Evolutionary conservation across 495 filamentous ascomycete species (phyloP).

Genomic region (Annulohypoxylon bovei): DNA sequence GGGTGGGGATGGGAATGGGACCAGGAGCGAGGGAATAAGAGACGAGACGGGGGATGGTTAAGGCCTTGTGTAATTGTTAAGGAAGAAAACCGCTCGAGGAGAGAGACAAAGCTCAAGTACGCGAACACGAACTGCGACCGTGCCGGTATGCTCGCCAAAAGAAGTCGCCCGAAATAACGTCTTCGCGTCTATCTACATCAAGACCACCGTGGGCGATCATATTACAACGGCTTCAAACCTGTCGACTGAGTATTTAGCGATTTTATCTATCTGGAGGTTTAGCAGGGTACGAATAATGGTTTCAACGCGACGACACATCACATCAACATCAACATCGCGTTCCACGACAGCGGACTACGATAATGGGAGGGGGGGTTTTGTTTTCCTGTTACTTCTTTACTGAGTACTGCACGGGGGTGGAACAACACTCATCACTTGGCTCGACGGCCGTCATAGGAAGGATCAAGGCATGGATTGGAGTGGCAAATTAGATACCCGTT

Average conservation of each 20-base stretch:
- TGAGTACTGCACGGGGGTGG: neutral
- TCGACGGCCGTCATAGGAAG: neutral
- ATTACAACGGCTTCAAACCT: neutral
- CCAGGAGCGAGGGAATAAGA: conserved; percentile 14
- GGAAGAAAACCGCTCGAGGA: neutral
- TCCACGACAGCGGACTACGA: neutral
- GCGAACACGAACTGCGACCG: too few relatives aligned
- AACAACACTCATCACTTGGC: neutral
- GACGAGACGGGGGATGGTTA: neutral
- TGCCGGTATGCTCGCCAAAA: too few relatives aligned
- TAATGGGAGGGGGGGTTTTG: neutral
- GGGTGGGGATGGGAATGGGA: neutral
- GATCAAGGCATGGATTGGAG: conserved; percentile 18
- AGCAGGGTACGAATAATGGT: conserved; percentile 27
- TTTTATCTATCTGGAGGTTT: conserved; percentile 2
- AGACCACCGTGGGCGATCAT: neutral
- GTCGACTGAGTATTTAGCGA: neutral
- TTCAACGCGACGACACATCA: conserved; percentile 18
- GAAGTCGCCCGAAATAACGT: too few relatives aligned
- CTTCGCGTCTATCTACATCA: too few relatives aligned
- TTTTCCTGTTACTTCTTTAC: neutral
- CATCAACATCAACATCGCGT: conserved; percentile 9
- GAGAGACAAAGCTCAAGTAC: neutral
- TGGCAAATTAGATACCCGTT: conserved; percentile 43
- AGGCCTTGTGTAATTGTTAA: too few relatives aligned